phyloP scores from a whole-genome alignment of 768 basidiomycete genomes.

The Phylloporus sp. region DNA sequence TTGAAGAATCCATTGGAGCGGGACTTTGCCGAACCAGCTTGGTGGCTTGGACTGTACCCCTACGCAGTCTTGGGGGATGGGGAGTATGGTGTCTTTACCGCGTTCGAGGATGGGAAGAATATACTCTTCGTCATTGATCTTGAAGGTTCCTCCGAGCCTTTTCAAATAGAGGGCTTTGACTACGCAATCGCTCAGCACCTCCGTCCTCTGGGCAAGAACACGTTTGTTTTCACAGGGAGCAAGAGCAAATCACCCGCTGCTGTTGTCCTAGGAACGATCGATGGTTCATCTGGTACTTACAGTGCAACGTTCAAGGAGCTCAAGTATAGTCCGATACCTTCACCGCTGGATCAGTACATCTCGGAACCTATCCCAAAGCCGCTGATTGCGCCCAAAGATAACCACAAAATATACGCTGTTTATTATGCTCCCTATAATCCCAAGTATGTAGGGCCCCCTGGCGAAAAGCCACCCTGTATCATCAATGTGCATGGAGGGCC shows the following conservation, averaged over 20 bases:
- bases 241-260: constrained; percentile 2
- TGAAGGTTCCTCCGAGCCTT: neutral
- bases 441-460: constrained; percentile 39
- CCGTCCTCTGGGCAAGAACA: neutral
- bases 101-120: constrained; percentile 26
- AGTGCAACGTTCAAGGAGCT: neutral
- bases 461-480: constrained; percentile 64
- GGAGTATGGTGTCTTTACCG: constrained; percentile 28
- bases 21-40: constrained; percentile 24
- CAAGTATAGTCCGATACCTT: constrained; percentile 13
- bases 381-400: constrained; percentile 2
- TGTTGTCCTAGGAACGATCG: constrained; percentile 7
- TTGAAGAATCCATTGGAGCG: constrained; percentile 18
- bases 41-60: constrained; percentile 16
- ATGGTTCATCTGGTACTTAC: constrained; percentile 10
- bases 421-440: constrained; percentile 64
- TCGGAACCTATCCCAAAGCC: constrained; percentile 8
- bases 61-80: constrained; percentile 22
- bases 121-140: constrained; percentile 33
- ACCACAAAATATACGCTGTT: constrained; percentile 44
- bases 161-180: constrained; percentile 1
- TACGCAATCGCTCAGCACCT: constrained; percentile 14
- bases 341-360: constrained; percentile 1
- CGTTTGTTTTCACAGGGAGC: constrained; percentile 12
- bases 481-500: constrained; percentile 70